Evolutionary conservation across 1,284 basidiomycete genomes (phyloP).

Genomic region (Trametes hirsuta): DNA sequence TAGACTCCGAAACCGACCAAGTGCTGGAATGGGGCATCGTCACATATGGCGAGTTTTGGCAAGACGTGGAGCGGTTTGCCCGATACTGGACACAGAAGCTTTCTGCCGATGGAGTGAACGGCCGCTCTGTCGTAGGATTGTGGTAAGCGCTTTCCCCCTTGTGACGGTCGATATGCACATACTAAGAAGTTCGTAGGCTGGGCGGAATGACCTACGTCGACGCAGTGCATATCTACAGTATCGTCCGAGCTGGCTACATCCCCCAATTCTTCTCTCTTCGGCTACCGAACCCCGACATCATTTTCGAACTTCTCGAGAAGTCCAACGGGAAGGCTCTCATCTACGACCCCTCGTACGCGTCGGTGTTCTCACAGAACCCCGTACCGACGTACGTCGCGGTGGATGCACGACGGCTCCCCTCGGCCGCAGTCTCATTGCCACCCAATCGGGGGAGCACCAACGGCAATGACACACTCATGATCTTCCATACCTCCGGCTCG

Average conservation of each 20-base stretch:
- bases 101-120: slow-evolving; percentile 44
- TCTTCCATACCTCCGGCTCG: slow-evolving; percentile 77
- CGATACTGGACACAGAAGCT: slow-evolving; percentile 57
- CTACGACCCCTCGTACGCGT: slow-evolving; percentile 53
- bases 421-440: slow-evolving; percentile 45
- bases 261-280: slow-evolving; percentile 75
- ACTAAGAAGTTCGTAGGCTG: slow-evolving; percentile 48
- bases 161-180: slow-evolving; percentile 10
- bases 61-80: slow-evolving; percentile 57
- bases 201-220: slow-evolving; percentile 69
- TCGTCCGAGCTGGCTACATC: slow-evolving; percentile 71
- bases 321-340: slow-evolving; percentile 64
- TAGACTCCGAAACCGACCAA: slow-evolving; percentile 39
- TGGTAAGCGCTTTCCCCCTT: slow-evolving; percentile 48
- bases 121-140: slow-evolving; percentile 63
- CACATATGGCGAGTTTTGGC: slow-evolving; percentile 54
- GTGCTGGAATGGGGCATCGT: slow-evolving; percentile 52
- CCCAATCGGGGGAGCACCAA: slow-evolving; percentile 37
- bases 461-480: slow-evolving; percentile 56
- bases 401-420: slow-evolving; percentile 42
- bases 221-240: slow-evolving; percentile 69
- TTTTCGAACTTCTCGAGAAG: slow-evolving; percentile 62
- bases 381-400: slow-evolving; percentile 51
- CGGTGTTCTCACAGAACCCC: slow-evolving; percentile 42
- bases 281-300: slow-evolving; percentile 66